Base-by-base conservation (phyloP, 2,329 filamentous ascomycete species). In the Pleomassaria siparia region DNA sequence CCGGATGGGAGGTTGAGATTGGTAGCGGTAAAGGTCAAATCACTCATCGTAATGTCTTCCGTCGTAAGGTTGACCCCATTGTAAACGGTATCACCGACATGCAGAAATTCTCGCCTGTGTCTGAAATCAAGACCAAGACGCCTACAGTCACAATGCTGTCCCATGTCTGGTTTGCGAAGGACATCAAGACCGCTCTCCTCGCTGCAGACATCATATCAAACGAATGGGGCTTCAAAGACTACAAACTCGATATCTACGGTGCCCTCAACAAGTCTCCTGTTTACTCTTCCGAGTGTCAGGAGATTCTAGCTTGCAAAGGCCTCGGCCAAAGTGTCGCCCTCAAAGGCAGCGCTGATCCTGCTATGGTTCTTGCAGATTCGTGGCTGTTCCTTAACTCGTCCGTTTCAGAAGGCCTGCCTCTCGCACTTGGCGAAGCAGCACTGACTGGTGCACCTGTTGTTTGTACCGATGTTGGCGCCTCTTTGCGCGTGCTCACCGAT, bases 61-160 rank as follows among this genome's bases (percentile, higher is more conserved):
- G 71, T 39, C 75, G 81, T 43, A 84, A 84, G 60, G 80, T 86
- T 35, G 82, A 85, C 53, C 82, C 83, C 1, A 81, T 86, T 28
- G 81, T 85, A 53, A 86, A 86, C 58, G 82, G 82, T 42, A 84
- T 85, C 53, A 79, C 78, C 40, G 80, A 85, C 59, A 84, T 83
- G 80, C 80, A 81, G 40, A 80, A 80, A 49, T 85, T 85, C 61
- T 68, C 79, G 26, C 82, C 83, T 0, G 78, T 85, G 16, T 77
- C 81, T 39, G 76, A 81, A 45, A 81, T 84, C 55, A 79, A 79
- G 43, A 79, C 82, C 0, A 74, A 79, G 48, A 75, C 74, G 18
- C 83, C 83, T 2, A 86, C 83, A 0, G 82, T 84, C 2, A 82
- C 82, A 21, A 86, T 86, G 83, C 64, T 86, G 41, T 85, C 82